Percentiles rank a stretch among this genome's conserved stretches.
Conservation (phyloP, 2,329 filamentous ascomycete species). For the Colletotrichum horii region DNA sequence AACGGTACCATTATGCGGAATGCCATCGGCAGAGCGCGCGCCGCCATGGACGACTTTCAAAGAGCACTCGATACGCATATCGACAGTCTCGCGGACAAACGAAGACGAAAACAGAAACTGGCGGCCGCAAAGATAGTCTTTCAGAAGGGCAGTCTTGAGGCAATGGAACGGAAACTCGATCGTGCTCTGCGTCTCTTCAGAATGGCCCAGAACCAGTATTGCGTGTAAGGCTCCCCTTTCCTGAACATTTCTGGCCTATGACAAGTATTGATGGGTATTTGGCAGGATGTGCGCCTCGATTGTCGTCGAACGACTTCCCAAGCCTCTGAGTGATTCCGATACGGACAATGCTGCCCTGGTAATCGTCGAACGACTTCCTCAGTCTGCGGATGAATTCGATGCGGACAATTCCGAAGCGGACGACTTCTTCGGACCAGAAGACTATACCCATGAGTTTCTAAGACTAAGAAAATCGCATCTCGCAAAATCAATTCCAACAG, state of each 20-base stretch:
- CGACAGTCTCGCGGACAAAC: slow-evolving; percentile 15
- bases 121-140: slow-evolving; percentile 24
- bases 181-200: slow-evolving; percentile 22
- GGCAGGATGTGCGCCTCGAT: too few species aligned
- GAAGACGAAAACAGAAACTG: slow-evolving; percentile 20
- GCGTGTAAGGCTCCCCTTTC: slow-evolving; percentile 19
- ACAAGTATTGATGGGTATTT: too few species aligned
- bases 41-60: not conserved
- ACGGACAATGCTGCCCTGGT: too few species aligned
- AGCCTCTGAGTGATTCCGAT: too few species aligned
- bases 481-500: not conserved
- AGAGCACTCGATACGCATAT: not conserved
- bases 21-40: not conserved
- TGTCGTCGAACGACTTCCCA: too few species aligned
- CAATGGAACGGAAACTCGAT: slow-evolving; percentile 20
- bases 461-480: not conserved
- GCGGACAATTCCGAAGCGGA: too few species aligned
- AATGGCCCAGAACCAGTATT: slow-evolving; percentile 22
- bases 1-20: not conserved
- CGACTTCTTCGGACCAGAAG: too few species aligned
- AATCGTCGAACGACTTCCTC: too few species aligned
- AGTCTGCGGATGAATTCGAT: too few species aligned
- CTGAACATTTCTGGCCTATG: too few species aligned
- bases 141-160: slow-evolving; percentile 24
- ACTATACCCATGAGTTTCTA: too few species aligned